phyloP scores from a whole-genome alignment of 2,329 filamentous ascomycete genomes.

The Clonostachys rosea region DNA sequence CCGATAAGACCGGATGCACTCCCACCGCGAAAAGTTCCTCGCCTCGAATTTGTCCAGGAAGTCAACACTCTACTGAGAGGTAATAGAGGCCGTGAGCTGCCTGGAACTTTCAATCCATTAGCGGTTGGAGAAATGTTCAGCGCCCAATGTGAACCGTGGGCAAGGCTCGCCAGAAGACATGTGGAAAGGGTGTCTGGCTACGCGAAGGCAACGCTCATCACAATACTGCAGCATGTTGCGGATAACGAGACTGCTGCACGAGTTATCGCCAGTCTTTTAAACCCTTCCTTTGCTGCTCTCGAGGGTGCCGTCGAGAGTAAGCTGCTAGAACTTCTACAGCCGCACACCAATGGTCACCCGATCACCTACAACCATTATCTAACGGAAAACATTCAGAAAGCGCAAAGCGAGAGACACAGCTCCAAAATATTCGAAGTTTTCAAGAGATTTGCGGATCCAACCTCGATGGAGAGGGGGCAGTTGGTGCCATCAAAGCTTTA shows the following conservation, averaged over 20 bases:
- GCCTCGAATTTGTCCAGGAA: not conserved
- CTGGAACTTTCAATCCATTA: conserved; percentile 55
- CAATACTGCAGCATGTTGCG: conserved; percentile 29
- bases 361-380: conserved; percentile 49
- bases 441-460: not conserved
- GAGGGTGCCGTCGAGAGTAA: conserved; percentile 29
- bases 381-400: conserved; percentile 24
- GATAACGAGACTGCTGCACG: conserved; percentile 9
- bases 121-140: conserved; percentile 55
- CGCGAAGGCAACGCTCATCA: conserved; percentile 38
- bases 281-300: conserved; percentile 20
- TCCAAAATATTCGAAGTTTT: not conserved
- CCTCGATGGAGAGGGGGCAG: not conserved
- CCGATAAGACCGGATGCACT: not conserved
- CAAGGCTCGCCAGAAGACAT: conserved; percentile 26
- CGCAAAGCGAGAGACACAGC: conserved; percentile 11
- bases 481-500: not conserved
- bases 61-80: conserved; percentile 8
- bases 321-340: conserved; percentile 36
- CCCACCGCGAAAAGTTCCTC: conserved; percentile 6
- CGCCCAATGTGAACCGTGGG: conserved; percentile 54
- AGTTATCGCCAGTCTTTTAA: conserved; percentile 18
- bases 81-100: conserved; percentile 43
- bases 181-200: conserved; percentile 27
- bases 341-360: conserved; percentile 35